These are phyloP conservation scores for Calonectria pteridis DNA, from an alignment of 2,329 filamentous ascomycete species.

Conservation along the genomic window DNA sequence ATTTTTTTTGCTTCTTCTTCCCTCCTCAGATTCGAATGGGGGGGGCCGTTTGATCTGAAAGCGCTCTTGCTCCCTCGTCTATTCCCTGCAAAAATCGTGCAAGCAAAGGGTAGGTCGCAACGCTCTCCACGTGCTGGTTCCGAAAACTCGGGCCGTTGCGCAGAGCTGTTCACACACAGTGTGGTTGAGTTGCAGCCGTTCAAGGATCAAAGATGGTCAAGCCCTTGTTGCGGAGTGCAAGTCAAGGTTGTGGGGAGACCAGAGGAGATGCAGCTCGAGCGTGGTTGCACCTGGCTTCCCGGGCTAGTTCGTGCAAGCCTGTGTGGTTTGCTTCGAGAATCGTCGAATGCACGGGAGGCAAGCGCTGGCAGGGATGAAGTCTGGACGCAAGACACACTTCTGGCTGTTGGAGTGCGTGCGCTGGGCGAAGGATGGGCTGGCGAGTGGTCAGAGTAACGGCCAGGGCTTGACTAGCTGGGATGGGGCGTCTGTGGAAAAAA, in stretches of 20 bases:
- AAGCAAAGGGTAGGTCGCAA: constrained; percentile 33
- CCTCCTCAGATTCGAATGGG: neutral
- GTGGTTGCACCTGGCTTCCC: constrained; percentile 33
- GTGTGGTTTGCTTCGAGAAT: constrained; percentile 32
- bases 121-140: constrained; percentile 41
- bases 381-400: constrained; percentile 37
- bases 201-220: constrained; percentile 20
- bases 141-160: constrained; percentile 39
- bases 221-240: constrained; percentile 27
- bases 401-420: constrained; percentile 31
- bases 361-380: constrained; percentile 33
- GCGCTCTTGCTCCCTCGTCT: constrained; percentile 5
- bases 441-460: constrained; percentile 38
- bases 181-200: constrained; percentile 29
- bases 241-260: constrained; percentile 29
- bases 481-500: constrained; percentile 35
- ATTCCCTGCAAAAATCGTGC: constrained; percentile 25
- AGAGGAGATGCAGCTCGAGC: constrained; percentile 30
- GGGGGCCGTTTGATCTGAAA: neutral
- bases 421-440: constrained; percentile 30
- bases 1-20: neutral
- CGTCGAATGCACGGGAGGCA: constrained; percentile 27
- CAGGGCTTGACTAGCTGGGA: constrained; percentile 42
- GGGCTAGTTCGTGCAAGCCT: constrained; percentile 35
- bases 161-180: constrained; percentile 33